Evolutionary conservation across 768 basidiomycete species (phyloP).

Genomic region (Lactifluus pinguis): DNA sequence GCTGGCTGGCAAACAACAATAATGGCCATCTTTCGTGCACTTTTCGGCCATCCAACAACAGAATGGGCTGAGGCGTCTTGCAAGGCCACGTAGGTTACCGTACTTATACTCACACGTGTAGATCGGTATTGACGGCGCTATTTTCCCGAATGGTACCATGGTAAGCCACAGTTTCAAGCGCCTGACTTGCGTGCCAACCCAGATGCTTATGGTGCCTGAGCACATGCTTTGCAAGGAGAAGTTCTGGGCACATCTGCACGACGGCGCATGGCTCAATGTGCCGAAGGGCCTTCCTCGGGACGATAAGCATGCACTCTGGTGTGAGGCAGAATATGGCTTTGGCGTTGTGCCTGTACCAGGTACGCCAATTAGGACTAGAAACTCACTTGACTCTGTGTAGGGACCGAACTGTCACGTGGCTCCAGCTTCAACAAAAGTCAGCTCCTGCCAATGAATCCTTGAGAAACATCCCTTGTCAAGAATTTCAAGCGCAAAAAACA

Average conservation of each 20-base stretch:
- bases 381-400: neutral
- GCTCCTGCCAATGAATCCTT: no score
- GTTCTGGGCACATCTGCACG: constrained; percentile 83
- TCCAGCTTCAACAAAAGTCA: no score
- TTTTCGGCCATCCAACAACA: constrained; percentile 70
- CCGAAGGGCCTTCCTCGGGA: constrained; percentile 59
- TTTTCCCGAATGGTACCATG: constrained; percentile 87
- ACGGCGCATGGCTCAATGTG: constrained; percentile 57
- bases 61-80: constrained; percentile 87
- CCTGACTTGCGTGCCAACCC: constrained; percentile 89
- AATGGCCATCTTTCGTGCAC: no score
- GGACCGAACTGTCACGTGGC: no score
- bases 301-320: constrained; percentile 73
- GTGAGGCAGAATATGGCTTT: constrained; percentile 67
- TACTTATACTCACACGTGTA: no score
- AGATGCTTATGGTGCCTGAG: constrained; percentile 81
- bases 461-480: no score
- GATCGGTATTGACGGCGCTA: constrained; percentile 57
- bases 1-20: no score
- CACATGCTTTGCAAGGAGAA: constrained; percentile 79
- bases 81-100: constrained; percentile 79
- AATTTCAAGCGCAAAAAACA: no score
- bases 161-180: constrained; percentile 88
- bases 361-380: constrained; percentile 60
- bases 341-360: constrained; percentile 59